Conservation (phyloP, 2,329 filamentous ascomycete species). For the Coniochaeta prunicola region DNA sequence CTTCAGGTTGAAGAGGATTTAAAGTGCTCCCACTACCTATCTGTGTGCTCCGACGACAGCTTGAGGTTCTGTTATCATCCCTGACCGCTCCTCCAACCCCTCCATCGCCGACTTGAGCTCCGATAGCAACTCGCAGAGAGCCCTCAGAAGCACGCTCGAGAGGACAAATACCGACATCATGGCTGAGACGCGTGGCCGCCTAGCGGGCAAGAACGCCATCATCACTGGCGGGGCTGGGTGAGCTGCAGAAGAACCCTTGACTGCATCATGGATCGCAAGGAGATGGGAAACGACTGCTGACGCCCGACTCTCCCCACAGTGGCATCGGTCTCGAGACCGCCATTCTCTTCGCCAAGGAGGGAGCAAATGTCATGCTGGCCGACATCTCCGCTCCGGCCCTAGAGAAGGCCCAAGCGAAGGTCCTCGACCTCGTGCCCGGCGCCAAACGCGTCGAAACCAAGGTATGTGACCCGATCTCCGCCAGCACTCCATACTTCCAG, state of each 20-base stretch:
- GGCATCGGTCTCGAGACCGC: constrained; percentile 90
- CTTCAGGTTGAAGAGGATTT: no score
- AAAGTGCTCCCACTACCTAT: no score
- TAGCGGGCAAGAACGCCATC: constrained; percentile 57
- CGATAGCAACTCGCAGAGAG: neutral
- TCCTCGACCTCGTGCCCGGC: constrained; percentile 62
- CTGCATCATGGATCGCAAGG: neutral
- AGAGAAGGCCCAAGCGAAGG: constrained; percentile 67
- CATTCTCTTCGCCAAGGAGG: constrained; percentile 85
- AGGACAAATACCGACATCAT: constrained; percentile 4
- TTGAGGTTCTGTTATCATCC: neutral
- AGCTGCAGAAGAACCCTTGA: constrained; percentile 21
- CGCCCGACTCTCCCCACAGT: constrained; percentile 34
- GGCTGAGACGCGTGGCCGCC: constrained; percentile 32
- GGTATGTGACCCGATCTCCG: constrained; percentile 21
- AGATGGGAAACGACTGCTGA: no score
- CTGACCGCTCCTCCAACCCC: neutral
- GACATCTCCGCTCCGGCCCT: constrained; percentile 77
- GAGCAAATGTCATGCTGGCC: constrained; percentile 75
- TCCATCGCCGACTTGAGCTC: neutral
- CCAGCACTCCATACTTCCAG: neutral
- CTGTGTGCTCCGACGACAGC: no score
- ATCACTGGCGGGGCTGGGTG: constrained; percentile 84
- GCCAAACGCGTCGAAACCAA: constrained; percentile 53
- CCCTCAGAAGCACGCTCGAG: neutral